Evolutionary conservation across 345 rosid species (phyloP), one percentile per base, ranked within the genome.

Genomic region (Populus davidiana): DNA sequence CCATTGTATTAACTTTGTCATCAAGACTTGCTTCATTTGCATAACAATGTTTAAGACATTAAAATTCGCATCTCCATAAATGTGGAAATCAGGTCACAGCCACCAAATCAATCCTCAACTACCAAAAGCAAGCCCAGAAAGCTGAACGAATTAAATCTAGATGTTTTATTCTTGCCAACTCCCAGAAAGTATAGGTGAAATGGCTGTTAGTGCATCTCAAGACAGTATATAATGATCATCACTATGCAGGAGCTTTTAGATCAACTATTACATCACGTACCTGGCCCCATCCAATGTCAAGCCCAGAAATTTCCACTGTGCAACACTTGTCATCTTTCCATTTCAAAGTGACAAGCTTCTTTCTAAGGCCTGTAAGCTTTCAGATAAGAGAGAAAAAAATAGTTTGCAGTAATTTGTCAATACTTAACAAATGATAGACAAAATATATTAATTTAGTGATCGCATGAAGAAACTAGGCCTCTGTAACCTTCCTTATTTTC

Each of bases 271-370:
- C 9, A 74, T 70, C 23, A 23, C 65, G 74, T 86, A 93, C 99
- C 99, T 96, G 97, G 70, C 94, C 97, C 99, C 99, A 96, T 84
- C 99, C 99, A 25, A 96, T 87, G 87, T 96, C 99, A 70, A 96
- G 96, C 73, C 99, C 99, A 76, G 97, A 93, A 78, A 96, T 82
- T 92, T 93, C 98, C 70, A 96, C 99, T 0, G 76, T 69, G 78
- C 92, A 81, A 83, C 86, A 87, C 11, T 89, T 87, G 50, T 71
- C 72, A 68, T 85, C 86, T 85, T 87, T 79, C 91, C 94, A 85
- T 76, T 86, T 76, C 85, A 93, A 82, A 75, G 86, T 88, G 74
- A 92, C 86, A 75, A 70, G 85, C 89, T 88, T 86, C 90, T 74
- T 93, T 79, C 84, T 89, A 67, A 85, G 87, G 75, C 94, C 98